Evolutionary conservation across 768 basidiomycete species (phyloP), one percentile per base, ranked within the genome.

Genomic region (Termitomyces sp.): DNA sequence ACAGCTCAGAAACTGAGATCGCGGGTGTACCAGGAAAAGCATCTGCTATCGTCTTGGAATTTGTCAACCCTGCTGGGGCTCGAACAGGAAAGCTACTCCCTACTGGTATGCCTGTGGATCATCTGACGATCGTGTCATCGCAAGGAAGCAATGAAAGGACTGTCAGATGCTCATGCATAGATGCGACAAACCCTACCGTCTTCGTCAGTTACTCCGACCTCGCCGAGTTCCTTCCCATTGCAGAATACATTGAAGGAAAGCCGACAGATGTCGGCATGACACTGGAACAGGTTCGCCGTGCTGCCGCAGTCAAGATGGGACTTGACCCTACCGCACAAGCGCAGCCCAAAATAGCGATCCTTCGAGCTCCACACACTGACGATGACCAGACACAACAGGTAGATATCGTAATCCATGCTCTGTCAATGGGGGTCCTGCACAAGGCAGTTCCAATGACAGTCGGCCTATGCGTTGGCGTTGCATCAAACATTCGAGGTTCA

Each of bases 381-480:
- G 66, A 55, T 49, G 71, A 68, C 44, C 53, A 45, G 13, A 68
- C 68, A 37, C 55, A 69, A 22, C 68, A 68, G 13, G 79, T 76
- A 5, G 80, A 88, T 64, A 75, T 89, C 49, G 72, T 74, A 24
- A 73, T 86, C 13, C 78, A 84, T 55, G 83, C 88, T 7, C 74
- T 86, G 30, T 87, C 87, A 0, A 88, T 91, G 88, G 87, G 87
- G 1, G 81, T 85, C 4, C 70, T 85, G 16, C 86, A 89, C 68
- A 83, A 83, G 57, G 87, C 89, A 0, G 80, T 89, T 0, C 87
- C 86, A 0, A 85, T 89, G 84, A 89, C 87, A 0, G 83, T 91
- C 4, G 87, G 83, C 0, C 73, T 89, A 33, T 85, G 87, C 62
- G 76, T 87, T 7, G 88, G 87, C 0, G 86, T 88, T 18, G 86